Base-by-base conservation (phyloP, 208 protist genomes). In the Borovskyia barvae region DNA sequence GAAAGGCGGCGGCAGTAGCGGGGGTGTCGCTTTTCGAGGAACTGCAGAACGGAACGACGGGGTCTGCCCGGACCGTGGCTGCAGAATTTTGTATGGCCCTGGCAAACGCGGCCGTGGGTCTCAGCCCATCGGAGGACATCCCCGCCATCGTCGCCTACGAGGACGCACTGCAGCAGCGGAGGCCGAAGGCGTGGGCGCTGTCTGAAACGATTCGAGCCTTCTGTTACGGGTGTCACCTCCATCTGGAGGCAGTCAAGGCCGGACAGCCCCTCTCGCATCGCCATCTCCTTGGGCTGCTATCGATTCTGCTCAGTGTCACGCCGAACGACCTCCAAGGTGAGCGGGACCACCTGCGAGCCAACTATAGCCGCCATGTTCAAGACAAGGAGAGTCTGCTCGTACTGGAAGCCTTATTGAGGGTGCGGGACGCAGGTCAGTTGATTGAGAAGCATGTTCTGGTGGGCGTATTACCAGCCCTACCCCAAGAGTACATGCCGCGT, bases 121-220 rank as follows among this genome's bases (percentile, higher is more conserved):
- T 73, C 47, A 75, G 67, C 19, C 54, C 49, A 6, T 52, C 39
- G 4, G 30, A 60, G 24, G 68, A 76, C 43, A 65, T 57, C 11
- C 30, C 53, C 9, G 37, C 66, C 5, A 41, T 82, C 29, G 66
- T 59, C 39, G 15, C 26, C 9, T 22, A 24, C 12, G 72, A 86
- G 49, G 80, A 86, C 47, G 50, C 49, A 2, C 64, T 86, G 30
- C 85, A 85, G 53, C 51, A 65, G 36, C 1, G 43, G 45, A 60
- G 79, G 43, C 48, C 57, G 32, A 47, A 26, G 1, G 72, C 75
- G 17, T 89, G 86, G 79, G 46, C 32, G 8, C 12, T 87, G 24
- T 79, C 76, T 5, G 86, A 82, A 66, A 72, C 80, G 14, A 66
- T 90, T 0, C 82, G 82, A 9, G 66, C 53, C n/a, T 62, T 85